Percentiles rank a stretch among this genome's conserved stretches.
These are phyloP conservation scores for Artemisia argyi DNA, from an alignment of 129 eudicot genomes.

Conservation along the genomic window DNA sequence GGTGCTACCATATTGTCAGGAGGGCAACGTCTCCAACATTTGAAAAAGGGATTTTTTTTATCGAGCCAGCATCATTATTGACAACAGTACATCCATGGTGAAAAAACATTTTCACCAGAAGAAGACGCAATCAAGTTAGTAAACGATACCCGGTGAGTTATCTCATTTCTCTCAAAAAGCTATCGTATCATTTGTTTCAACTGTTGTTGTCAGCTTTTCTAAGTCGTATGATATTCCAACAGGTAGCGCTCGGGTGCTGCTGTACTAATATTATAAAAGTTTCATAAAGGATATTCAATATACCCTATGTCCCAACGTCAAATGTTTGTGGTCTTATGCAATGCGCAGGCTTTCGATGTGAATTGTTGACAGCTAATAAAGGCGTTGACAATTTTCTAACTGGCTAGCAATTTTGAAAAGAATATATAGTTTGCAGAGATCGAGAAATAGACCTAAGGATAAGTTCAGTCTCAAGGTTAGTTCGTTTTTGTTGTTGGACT, in stretches of 20 bases:
- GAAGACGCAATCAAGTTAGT: conserved; percentile 95
- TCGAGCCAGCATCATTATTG: conserved; percentile 50
- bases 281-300: too few species aligned
- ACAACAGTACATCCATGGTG: conserved; percentile 52
- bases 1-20: conserved; percentile 90
- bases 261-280: conserved; percentile 35
- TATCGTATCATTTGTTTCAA: neutral
- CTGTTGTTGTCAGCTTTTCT: neutral
- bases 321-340: too few species aligned
- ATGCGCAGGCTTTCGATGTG: too few species aligned
- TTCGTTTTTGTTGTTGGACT: neutral
- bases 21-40: conserved; percentile 85
- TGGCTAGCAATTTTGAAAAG: too few species aligned
- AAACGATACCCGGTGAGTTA: conserved; percentile 83
- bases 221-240: conserved; percentile 12
- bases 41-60: conserved; percentile 80
- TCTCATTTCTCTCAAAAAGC: neutral
- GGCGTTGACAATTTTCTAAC: too few species aligned
- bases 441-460: conserved; percentile 70
- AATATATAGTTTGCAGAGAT: too few species aligned
- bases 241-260: conserved; percentile 93
- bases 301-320: too few species aligned
- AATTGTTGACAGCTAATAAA: too few species aligned
- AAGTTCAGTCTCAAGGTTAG: conserved; percentile 76
- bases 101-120: conserved; percentile 80